Conservation (phyloP, 2,329 filamentous ascomycete species). For the Sporothrix protearum region DNA sequence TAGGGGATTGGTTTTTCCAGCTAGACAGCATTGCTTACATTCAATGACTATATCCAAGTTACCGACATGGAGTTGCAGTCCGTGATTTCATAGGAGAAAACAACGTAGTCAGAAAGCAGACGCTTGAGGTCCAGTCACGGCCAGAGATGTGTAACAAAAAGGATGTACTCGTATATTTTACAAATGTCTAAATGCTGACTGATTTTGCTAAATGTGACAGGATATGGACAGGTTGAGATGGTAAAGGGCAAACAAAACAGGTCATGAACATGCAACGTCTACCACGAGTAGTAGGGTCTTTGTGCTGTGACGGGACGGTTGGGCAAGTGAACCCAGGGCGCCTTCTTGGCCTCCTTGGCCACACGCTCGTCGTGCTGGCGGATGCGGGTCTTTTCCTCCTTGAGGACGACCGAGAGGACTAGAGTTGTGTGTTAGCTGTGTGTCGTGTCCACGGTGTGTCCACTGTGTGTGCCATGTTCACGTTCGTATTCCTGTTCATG, state of each 20-base stretch:
- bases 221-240: conserved; percentile 10
- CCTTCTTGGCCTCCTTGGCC: conserved; percentile 68
- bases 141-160: neutral
- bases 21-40: conserved; percentile 15
- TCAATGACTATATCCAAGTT: neutral
- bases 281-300: conserved; percentile 91
- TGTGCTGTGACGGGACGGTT: conserved; percentile 81
- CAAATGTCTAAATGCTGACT: conserved; percentile 16
- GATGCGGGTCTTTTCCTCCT: conserved; percentile 89
- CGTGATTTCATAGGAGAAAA: neutral
- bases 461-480: too few relatives aligned
- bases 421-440: too few relatives aligned
- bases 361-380: conserved; percentile 74
- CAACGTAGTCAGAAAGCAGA: too few relatives aligned
- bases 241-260: neutral
- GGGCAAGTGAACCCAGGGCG: conserved; percentile 83
- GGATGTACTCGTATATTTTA: conserved; percentile 16
- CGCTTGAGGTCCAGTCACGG: too few relatives aligned
- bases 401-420: conserved; percentile 78
- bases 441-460: too few relatives aligned
- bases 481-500: too few relatives aligned
- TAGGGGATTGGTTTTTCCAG: neutral
- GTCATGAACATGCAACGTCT: conserved; percentile 33
- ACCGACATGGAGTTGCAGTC: neutral
- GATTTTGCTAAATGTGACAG: conserved; percentile 23